Evolutionary conservation across 768 basidiomycete genomes (phyloP).

Genomic region (Piloderma croceum): DNA sequence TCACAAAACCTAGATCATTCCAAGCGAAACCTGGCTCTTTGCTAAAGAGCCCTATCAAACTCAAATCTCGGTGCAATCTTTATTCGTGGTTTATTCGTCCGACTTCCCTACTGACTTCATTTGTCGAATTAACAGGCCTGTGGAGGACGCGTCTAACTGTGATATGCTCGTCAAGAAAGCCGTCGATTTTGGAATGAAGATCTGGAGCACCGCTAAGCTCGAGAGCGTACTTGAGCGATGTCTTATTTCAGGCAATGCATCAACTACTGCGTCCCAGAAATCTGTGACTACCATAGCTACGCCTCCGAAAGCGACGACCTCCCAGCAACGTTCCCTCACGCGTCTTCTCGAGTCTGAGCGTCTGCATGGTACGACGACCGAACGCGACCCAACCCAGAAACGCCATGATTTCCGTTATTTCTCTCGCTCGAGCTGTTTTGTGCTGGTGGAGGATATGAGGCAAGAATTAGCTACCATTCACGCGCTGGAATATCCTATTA

Average conservation of each 20-base stretch:
- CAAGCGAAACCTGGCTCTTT: slow-evolving; percentile 19
- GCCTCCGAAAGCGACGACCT: slow-evolving; percentile 22
- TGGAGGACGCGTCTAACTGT: slow-evolving; percentile 26
- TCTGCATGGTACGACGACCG: slow-evolving; percentile 74
- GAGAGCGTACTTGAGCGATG: slow-evolving; percentile 70
- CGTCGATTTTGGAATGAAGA: slow-evolving; percentile 67
- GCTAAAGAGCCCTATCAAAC: slow-evolving; percentile 63
- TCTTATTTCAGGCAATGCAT: slow-evolving; percentile 31
- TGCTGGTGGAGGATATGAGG: slow-evolving; percentile 87
- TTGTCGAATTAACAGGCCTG: neutral
- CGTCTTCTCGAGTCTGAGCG: slow-evolving; percentile 76
- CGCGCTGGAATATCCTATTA: slow-evolving; percentile 69
- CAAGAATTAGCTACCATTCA: slow-evolving; percentile 82
- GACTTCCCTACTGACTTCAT: neutral
- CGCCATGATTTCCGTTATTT: slow-evolving; percentile 90
- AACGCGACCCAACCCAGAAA: slow-evolving; percentile 87
- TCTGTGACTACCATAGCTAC: slow-evolving; percentile 25
- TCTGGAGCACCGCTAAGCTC: slow-evolving; percentile 76
- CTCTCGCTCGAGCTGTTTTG: slow-evolving; percentile 62
- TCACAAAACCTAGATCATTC: slow-evolving; percentile 26
- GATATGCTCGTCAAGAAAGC: slow-evolving; percentile 64
- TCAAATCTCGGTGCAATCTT: slow-evolving; percentile 47
- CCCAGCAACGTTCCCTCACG: slow-evolving; percentile 45
- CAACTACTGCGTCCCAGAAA: slow-evolving; percentile 20
- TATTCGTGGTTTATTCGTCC: neutral